A percentile compares a stretch with the other conserved stretches of the same genome.
Conservation (phyloP, 352 stramenopile genomes). For the Hyaloperonospora arabidopsidis region DNA sequence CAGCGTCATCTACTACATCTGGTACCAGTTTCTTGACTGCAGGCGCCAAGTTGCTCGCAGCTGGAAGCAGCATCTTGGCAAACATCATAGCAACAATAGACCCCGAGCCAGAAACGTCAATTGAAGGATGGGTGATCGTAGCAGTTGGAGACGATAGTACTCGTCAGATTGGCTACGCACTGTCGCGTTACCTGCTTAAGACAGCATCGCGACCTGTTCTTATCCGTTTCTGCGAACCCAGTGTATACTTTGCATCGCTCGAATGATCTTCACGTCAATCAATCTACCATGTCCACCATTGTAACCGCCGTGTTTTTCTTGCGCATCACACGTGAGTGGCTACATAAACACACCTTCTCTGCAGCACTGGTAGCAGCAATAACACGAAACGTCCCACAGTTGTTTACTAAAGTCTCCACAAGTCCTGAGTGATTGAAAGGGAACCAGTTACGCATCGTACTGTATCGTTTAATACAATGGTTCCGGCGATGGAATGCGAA, state of each 20-base stretch:
- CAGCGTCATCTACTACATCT: constrained; percentile 5
- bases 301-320: too few species aligned
- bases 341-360: too few species aligned
- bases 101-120: constrained; percentile 21
- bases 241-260: constrained; percentile 65
- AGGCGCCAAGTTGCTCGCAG: constrained; percentile 18
- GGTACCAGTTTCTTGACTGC: constrained; percentile 17
- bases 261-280: constrained; percentile 18
- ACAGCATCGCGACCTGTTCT: constrained; percentile 51
- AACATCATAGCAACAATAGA: constrained; percentile 20
- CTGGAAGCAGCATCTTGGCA: constrained; percentile 18
- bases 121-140: constrained; percentile 57
- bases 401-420: too few species aligned
- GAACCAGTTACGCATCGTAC: too few species aligned
- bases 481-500: too few species aligned
- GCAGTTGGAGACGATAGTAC: constrained; percentile 66
- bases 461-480: too few species aligned
- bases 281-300: too few species aligned
- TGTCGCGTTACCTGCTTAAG: constrained; percentile 67
- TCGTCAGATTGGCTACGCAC: constrained; percentile 50
- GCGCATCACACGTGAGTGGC: too few species aligned
- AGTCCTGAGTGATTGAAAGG: too few species aligned
- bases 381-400: too few species aligned
- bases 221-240: constrained; percentile 71
- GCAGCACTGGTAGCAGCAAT: too few species aligned